phyloP scores from a whole-genome alignment of 768 basidiomycete species.

The Exsudoporus frostii region DNA sequence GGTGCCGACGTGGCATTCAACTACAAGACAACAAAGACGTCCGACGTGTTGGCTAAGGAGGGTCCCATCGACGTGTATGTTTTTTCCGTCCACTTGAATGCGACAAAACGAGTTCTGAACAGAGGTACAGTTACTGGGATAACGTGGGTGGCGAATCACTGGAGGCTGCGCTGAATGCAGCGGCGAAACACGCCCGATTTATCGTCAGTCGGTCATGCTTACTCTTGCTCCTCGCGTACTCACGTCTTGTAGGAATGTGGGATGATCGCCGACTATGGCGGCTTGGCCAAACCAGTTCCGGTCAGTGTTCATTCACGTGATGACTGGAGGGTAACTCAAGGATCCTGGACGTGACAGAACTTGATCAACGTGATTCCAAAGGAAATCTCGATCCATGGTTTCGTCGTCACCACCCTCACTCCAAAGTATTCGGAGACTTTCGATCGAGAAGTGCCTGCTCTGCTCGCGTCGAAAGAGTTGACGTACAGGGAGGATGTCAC shows the following conservation, averaged over 20 bases:
- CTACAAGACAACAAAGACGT: slow-evolving; percentile 59
- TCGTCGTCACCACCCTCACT: slow-evolving; percentile 32
- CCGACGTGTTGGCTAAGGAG: slow-evolving; percentile 50
- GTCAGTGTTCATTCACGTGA: not conserved
- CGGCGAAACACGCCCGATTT: slow-evolving; percentile 46
- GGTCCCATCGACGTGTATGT: slow-evolving; percentile 54
- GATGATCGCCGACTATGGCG: slow-evolving; percentile 5
- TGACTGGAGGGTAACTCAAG: not conserved
- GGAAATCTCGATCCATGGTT: slow-evolving; percentile 44
- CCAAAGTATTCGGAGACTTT: slow-evolving; percentile 42
- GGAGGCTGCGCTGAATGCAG: slow-evolving; percentile 50
- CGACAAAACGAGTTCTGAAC: not conserved
- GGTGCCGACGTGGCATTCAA: slow-evolving; percentile 73
- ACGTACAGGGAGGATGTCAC: slow-evolving; percentile 45
- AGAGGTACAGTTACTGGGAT: slow-evolving; percentile 31
- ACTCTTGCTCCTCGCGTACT: not conserved
- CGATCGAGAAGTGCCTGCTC: slow-evolving; percentile 37
- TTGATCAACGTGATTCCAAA: slow-evolving; percentile 37
- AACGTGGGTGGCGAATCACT: slow-evolving; percentile 60
- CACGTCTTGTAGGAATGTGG: slow-evolving; percentile 32
- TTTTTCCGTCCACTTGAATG: not conserved
- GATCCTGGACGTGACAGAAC: slow-evolving; percentile 27
- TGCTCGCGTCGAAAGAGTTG: slow-evolving; percentile 45
- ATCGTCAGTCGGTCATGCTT: slow-evolving; percentile 29
- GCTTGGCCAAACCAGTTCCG: not conserved